These are phyloP conservation scores for Kazachstania kunashirensis DNA, from an alignment of 805 yeast species.

Conservation along the genomic window DNA sequence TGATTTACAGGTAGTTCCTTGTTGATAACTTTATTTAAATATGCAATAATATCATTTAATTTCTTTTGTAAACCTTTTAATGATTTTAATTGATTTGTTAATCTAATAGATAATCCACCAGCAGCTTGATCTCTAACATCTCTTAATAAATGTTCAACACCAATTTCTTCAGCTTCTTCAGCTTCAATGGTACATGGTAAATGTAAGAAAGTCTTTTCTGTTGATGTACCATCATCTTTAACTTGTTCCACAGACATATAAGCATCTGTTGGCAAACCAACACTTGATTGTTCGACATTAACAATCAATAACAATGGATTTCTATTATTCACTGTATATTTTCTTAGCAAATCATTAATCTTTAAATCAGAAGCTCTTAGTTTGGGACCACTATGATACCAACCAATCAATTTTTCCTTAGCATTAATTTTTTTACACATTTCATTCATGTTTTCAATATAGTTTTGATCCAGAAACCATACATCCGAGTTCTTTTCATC, in stretches of 20 bases:
- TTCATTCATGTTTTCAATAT: constrained; percentile 90
- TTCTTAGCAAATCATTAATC: constrained; percentile 82
- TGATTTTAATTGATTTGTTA: constrained; percentile 83
- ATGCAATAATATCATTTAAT: constrained; percentile 64
- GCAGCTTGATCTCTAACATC: constrained; percentile 96
- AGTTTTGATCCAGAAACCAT: constrained; percentile 96
- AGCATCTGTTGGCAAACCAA: constrained; percentile 94
- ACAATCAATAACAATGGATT: constrained; percentile 76
- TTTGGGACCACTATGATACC: constrained; percentile 98
- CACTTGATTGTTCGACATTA: constrained; percentile 71
- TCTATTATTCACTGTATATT: constrained; percentile 50
- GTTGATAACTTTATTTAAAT: constrained; percentile 62
- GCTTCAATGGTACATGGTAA: constrained; percentile 90
- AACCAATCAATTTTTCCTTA: constrained; percentile 90
- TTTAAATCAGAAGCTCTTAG: constrained; percentile 78
- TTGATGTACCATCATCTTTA: constrained; percentile 88
- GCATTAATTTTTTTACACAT: constrained; percentile 98
- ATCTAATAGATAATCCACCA: constrained; percentile 76
- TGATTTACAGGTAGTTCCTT: constrained; percentile 81
- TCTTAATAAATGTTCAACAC: constrained; percentile 90
- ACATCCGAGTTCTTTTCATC: constrained; percentile 85
- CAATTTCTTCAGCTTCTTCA: constrained; percentile 98
- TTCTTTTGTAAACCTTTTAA: constrained; percentile 77
- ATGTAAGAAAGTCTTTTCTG: constrained; percentile 87
- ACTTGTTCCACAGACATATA: constrained; percentile 90